Evolutionary conservation across 2,329 filamentous ascomycete genomes (phyloP).

Genomic region (Fusarium mexicanum): DNA sequence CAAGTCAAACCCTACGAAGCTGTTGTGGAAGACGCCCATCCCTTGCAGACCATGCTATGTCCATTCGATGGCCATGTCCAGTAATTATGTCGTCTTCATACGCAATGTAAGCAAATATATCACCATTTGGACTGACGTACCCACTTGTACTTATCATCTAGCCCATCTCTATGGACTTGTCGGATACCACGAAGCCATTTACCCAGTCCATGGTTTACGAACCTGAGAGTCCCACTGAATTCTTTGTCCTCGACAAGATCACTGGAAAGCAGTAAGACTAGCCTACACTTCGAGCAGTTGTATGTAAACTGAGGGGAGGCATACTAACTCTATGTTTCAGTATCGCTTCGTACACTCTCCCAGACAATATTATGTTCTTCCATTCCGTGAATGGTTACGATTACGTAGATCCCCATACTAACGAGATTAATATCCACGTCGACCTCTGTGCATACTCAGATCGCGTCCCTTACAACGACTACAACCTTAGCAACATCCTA

Average conservation of each 20-base stretch:
- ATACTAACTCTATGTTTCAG: not conserved
- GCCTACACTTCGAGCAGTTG: no score
- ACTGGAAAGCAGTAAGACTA: not conserved
- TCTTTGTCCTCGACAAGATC: not conserved
- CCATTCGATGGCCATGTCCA: not conserved
- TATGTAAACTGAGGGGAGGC: fast-evolving
- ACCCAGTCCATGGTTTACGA: not conserved
- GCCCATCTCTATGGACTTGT: not conserved
- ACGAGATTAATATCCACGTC: no score
- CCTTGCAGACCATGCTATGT: not conserved
- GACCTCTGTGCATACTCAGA: no score
- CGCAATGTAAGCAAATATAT: not conserved
- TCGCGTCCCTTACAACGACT: no score
- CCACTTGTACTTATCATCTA: no score
- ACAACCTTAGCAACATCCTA: no score
- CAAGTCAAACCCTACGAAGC: not conserved
- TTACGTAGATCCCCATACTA: no score
- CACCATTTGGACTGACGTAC: not conserved
- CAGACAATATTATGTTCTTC: no score
- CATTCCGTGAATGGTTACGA: no score
- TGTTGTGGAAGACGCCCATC: not conserved
- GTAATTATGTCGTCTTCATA: not conserved
- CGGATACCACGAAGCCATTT: not conserved
- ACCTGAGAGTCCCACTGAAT: not conserved
- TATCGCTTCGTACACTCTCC: not conserved